Conservation (phyloP, 331 rosid genomes). For the Stylosanthes scabra region DNA sequence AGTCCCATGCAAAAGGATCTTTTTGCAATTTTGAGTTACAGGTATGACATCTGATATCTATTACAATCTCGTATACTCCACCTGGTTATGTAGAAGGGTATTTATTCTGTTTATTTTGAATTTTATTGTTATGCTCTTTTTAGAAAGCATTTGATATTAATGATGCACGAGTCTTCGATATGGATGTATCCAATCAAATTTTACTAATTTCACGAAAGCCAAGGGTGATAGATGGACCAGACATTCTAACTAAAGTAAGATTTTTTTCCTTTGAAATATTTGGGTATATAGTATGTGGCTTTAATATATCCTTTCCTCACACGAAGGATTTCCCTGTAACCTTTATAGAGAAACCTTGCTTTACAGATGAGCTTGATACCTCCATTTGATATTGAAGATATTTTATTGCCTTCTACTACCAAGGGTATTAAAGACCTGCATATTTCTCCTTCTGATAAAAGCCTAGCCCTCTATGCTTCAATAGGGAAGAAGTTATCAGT, state of each 20-base stretch:
- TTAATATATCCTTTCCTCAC: conserved; percentile 9
- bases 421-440: conserved; percentile 71
- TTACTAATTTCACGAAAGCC: conserved; percentile 72
- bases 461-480: conserved; percentile 75
- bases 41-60: conserved; percentile 48
- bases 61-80: conserved; percentile 20
- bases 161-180: conserved; percentile 75
- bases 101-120: conserved; percentile 4
- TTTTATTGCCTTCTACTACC: conserved; percentile 63
- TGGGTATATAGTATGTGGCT: conserved; percentile 25
- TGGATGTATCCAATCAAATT: conserved; percentile 69
- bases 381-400: conserved; percentile 84
- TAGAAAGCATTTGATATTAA: conserved; percentile 68
- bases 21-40: conserved; percentile 63
- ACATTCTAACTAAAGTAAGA: conserved; percentile 73
- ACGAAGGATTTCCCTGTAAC: conserved; percentile 26
- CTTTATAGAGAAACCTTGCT: conserved; percentile 38
- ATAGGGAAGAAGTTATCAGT: conserved; percentile 76
- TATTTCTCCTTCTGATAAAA: conserved; percentile 60
- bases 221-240: conserved; percentile 54
- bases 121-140: conserved; percentile 46
- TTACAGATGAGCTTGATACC: conserved; percentile 81
- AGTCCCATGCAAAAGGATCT: conserved; percentile 45
- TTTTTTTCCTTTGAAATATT: conserved; percentile 31
- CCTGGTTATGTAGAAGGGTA: background rate